Evolutionary conservation across 2,329 filamentous ascomycete species (phyloP), one percentile per base, ranked within the genome.

Genomic region (Neophaeococcomyces mojaviensis): DNA sequence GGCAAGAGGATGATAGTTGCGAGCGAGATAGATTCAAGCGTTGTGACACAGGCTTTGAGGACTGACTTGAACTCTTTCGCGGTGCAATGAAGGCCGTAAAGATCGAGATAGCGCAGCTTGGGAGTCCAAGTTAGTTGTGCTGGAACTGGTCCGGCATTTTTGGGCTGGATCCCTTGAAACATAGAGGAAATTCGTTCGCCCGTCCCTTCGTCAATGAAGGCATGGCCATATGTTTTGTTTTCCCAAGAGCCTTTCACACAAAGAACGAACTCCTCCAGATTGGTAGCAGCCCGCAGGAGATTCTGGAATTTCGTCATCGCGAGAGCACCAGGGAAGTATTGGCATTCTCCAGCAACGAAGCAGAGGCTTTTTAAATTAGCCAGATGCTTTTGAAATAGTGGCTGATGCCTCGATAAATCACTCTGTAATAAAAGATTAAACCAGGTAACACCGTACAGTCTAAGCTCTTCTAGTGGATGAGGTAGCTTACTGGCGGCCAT

Each of bases 41-140:
- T 41, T 15, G 9, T 18, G 3, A 7, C 28, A 20, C 39, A 41
- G 12, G 13, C 24, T 26, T 41, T 41, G 10, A 41, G 39, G 8
- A 41, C 30, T 13, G 13, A 6, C 19, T 41, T 41, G 10, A 41
- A 31, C 39, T 41, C 39, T 26, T 33, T 41, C 7, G 15, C 4
- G n/a, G 39, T 26, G 18, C 18, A 26, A 18, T 16, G 18, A 10
- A 41, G 18, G 9, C 39, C 39, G 18, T 8, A 32, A 12, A 41
- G 15, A 4, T 41, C 18, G 9, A 41, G 39, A 32, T 41, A 13
- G 10, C 39, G 28, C 5, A 41, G 39, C 26, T 31, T 32, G 12
- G 39, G n/a, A 19, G 24, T 41, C 39, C 39, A 41, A 4, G 9
- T 41, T 7, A 41, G 39, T 18, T 33, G 39, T 18, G 39, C 39